Evolutionary conservation across 1,284 basidiomycete genomes (phyloP), one percentile per base, ranked within the genome.

Genomic region (Sutorius eximius): DNA sequence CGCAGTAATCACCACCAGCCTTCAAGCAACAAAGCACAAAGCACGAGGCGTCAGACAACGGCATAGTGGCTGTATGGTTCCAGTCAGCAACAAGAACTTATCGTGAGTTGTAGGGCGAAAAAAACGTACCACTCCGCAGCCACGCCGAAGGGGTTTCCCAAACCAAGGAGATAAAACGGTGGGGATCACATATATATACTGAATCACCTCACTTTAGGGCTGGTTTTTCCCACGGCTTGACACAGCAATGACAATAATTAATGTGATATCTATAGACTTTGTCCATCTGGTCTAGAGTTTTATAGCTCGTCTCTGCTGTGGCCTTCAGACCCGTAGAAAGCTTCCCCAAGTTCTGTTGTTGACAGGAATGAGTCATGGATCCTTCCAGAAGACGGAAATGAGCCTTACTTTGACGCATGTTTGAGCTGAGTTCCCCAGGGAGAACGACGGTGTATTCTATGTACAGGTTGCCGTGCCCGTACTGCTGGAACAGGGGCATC

Each of bases 361-460:
- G 16, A 16, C 37, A 36, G 7, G 22, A 30, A 55, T 67, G 11
- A 65, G 57, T 45, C 37, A 40, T 0, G 3, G 9, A 18, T 29
- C 2, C 15, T 37, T 29, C 16, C 15, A 2, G 2, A 24, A 45
- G 49, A 43, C 3, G 48, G 1, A 13, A 38, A 20, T 1, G 11
- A 9, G 27, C 72, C 83, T 75, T 71, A 95, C 93, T 89, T 70
- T 78, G 79, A 63, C 84, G 82, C 56, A 82, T 81, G 37, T 84
- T 80, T 44, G 81, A 66, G 38, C 85, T 79, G 22, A 98, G 73
- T 47, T 85, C 79, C 42, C 80, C 75, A 0, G 95, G 95, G 51
- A 98, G 72, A 22, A 97, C 86, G 47, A 98, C 91, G 49, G 82
- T 90, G 74, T 95, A 98, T 71, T 97, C 93, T 48, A 98, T 81